A percentile compares a stretch with the other conserved stretches of the same genome.
Conservation (phyloP, 2,329 filamentous ascomycete species). For the Sarocladium strictum region DNA sequence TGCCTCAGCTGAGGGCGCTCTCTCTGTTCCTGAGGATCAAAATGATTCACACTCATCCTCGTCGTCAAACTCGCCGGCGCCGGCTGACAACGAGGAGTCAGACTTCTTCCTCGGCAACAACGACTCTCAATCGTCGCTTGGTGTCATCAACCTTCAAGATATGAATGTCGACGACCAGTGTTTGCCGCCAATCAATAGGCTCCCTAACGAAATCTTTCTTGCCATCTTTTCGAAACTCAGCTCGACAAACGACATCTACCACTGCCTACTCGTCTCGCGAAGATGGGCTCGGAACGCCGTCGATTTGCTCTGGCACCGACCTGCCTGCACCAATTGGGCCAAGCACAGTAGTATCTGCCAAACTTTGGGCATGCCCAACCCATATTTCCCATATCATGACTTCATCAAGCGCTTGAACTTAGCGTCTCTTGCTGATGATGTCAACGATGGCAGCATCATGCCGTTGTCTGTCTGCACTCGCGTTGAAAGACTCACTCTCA, state of each 20-base stretch:
- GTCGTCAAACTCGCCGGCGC: conserved; percentile 68
- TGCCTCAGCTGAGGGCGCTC: conserved; percentile 16
- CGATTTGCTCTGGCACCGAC: conserved; percentile 90
- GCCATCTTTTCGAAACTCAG: conserved; percentile 82
- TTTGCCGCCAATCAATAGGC: conserved; percentile 70
- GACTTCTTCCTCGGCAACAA: conserved; percentile 87
- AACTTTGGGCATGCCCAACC: conserved; percentile 65
- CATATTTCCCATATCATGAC: conserved; percentile 83
- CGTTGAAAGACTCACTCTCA: conserved; percentile 87
- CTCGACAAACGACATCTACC: conserved; percentile 69
- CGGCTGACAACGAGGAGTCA: conserved; percentile 81
- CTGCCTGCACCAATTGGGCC: conserved; percentile 80
- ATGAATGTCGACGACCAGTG: conserved; percentile 65
- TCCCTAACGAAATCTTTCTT: conserved; percentile 94
- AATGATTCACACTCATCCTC: conserved; percentile 56
- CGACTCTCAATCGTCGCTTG: conserved; percentile 89
- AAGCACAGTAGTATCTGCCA: conserved; percentile 76
- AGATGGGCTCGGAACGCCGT: conserved; percentile 90
- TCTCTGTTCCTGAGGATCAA: conserved; percentile 26
- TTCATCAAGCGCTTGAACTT: conserved; percentile 91
- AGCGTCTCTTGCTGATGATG: conserved; percentile 63
- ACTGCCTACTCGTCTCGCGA: conserved; percentile 91
- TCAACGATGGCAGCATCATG: conserved; percentile 85
- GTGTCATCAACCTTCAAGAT: conserved; percentile 70
- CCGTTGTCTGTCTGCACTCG: conserved; percentile 81